These are phyloP conservation scores for Eucommia ulmoides DNA, from an alignment of 257 asterid species.

Conservation along the genomic window DNA sequence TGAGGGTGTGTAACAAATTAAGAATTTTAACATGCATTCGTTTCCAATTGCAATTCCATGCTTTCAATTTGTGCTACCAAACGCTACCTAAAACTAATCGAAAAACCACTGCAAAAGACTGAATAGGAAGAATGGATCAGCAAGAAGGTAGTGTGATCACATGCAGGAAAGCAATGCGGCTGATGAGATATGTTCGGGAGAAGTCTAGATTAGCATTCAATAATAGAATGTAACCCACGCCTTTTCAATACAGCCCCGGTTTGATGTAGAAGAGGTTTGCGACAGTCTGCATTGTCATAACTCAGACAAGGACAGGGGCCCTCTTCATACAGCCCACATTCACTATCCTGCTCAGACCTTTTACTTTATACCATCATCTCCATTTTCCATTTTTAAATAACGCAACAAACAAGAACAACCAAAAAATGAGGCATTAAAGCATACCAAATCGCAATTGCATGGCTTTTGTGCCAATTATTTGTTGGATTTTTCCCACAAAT, in stretches of 20 bases:
- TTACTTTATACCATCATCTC: neutral
- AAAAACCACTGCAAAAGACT: neutral
- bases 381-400: neutral
- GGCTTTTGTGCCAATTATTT: no score
- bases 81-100: neutral
- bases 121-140: neutral
- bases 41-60: neutral
- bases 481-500: no score
- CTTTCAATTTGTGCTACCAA: neutral
- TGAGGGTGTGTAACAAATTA: neutral
- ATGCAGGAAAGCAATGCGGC: no score
- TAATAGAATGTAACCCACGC: neutral
- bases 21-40: neutral
- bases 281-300: neutral
- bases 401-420: no score
- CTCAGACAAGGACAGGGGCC: neutral
- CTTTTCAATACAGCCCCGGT: no score
- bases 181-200: neutral
- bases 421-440: no score
- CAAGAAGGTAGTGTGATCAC: neutral
- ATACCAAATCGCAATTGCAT: no score
- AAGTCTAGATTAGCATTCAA: neutral
- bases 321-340: no score
- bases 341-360: neutral
- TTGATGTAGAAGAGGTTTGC: neutral